phyloP scores from a whole-genome alignment of 139 green algal species.

The Chlamydomonas eustigma region DNA sequence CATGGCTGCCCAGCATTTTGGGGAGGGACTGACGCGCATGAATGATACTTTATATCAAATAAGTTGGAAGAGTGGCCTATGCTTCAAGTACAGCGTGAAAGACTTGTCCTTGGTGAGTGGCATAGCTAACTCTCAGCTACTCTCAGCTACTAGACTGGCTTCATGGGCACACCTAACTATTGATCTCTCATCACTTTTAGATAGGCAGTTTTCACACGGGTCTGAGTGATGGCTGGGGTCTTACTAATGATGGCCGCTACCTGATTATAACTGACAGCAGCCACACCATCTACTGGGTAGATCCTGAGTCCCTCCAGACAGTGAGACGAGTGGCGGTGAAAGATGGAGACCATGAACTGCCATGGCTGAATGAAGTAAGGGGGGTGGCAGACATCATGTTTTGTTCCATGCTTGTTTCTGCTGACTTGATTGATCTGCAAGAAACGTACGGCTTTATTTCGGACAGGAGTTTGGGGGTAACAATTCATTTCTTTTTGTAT shows the following conservation, averaged over 20 bases:
- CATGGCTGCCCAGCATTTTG: slow-evolving; percentile 54
- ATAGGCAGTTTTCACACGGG: slow-evolving; percentile 38
- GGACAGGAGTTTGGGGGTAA: too few relatives aligned
- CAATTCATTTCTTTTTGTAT: too few relatives aligned
- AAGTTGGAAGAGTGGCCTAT: slow-evolving; percentile 32
- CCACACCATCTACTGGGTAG: slow-evolving; percentile 56
- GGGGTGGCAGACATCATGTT: too few relatives aligned
- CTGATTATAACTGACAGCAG: slow-evolving; percentile 72
- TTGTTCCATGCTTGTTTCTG: too few relatives aligned
- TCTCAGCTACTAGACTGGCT: too few relatives aligned
- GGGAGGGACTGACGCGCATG: slow-evolving; percentile 66
- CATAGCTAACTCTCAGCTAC: too few relatives aligned
- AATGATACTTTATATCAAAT: slow-evolving; percentile 69
- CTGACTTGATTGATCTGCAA: too few relatives aligned
- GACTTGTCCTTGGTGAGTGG: slow-evolving; percentile 33
- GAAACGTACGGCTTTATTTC: too few relatives aligned
- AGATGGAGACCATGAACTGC: slow-evolving; percentile 26
- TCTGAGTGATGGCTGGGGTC: slow-evolving; percentile 82
- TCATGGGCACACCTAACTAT: too few relatives aligned
- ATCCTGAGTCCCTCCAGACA: slow-evolving; percentile 45
- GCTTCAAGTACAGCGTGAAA: slow-evolving; percentile 33
- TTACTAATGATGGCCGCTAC: slow-evolving; percentile 58
- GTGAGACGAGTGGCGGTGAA: slow-evolving; percentile 36
- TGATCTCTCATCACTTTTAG: slow-evolving; percentile 28
- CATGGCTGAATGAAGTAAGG: slow-evolving; percentile 65